Evolutionary conservation across 805 yeast genomes (phyloP).

Genomic region (Pichia thaimueangensis): DNA sequence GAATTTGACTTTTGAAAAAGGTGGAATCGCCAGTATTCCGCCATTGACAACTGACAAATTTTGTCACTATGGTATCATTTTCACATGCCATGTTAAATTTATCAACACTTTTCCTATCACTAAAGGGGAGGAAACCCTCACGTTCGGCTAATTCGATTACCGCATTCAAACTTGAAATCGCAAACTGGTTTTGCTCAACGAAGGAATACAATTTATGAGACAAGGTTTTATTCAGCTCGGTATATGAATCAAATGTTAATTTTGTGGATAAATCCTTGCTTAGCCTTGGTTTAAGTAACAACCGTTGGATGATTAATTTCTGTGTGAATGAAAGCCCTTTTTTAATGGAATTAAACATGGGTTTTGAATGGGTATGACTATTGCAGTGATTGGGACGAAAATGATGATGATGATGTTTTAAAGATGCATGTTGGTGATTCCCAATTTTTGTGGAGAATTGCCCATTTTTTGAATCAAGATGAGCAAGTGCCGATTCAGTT

Average conservation of each 20-base stretch:
- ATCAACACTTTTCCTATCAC: constrained; percentile 13
- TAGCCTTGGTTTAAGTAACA: constrained; percentile 47
- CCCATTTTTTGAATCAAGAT: constrained; percentile 5
- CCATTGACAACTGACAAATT: constrained; percentile 9
- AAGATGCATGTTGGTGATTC: not conserved
- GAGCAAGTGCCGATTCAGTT: constrained; percentile 14
- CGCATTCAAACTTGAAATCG: constrained; percentile 22
- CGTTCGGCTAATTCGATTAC: constrained; percentile 29
- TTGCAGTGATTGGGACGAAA: not conserved
- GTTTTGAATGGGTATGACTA: too few relatives aligned
- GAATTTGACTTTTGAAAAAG: not conserved
- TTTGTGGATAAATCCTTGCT: constrained; percentile 27
- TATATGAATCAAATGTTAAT: constrained; percentile 34
- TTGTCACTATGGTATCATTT: constrained; percentile 4
- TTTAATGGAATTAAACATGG: not conserved
- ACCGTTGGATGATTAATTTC: constrained; percentile 50
- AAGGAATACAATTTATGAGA: constrained; percentile 51
- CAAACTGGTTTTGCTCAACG: constrained; percentile 13
- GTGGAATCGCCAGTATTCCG: not conserved
- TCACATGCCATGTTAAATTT: not conserved
- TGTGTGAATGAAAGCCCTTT: constrained; percentile 32
- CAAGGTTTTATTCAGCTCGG: constrained; percentile 53
- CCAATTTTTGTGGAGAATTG: not conserved
- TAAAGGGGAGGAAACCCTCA: constrained; percentile 13
- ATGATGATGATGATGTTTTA: not conserved